Evolutionary conservation across 2,329 filamentous ascomycete species (phyloP), one percentile per base, ranked within the genome.

Genomic region (Aspergillus sp.): DNA sequence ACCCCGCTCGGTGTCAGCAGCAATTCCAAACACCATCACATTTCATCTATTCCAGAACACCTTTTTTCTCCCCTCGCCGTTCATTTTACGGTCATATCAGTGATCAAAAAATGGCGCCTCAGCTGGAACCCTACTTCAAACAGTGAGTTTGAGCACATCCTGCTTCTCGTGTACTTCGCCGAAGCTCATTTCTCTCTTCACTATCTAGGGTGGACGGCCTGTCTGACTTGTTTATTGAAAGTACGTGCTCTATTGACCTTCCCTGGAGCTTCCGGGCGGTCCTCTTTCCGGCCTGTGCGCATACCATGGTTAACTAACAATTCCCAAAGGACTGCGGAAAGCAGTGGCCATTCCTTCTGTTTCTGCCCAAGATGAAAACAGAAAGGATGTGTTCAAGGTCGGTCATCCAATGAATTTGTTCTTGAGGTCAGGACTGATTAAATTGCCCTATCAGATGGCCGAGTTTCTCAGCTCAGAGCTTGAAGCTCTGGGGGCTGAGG

Each of bases 271-370:
- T 32, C 9, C 41, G 44, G 41, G 15, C 22, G 25, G 25, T 30
- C 25, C 25, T 30, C 25, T 4, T 10, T 10, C 12, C 12, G n/a
- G 22, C 27, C 41, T 45, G 30, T 48, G 45, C 43, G 45, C 23
- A 51, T 51, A 47, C 48, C 17, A 20, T 35, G 17, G 9, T 20
- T 33, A 20, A 53, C 45, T 49, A 41, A 55, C 39, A 49, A 9
- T 37, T 35, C 22, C 12, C 19, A 27, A 54, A 75, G 74, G 74
- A 60, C 82, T 98, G 51, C 81, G 88, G 64, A 83, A 90, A 71
- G 93, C 93, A 47, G 93, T 98, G 51, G 91, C 90, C 45, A 98
- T 98, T 62, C 93, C 93, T 17, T 98, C 93, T 54, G 80, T 98
- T 67, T 97, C 91, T 30, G 88, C 91, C 43, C 90, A 96, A 54